Evolutionary conservation across 1,284 basidiomycete species (phyloP).

Genomic region (Trametes polyzona): DNA sequence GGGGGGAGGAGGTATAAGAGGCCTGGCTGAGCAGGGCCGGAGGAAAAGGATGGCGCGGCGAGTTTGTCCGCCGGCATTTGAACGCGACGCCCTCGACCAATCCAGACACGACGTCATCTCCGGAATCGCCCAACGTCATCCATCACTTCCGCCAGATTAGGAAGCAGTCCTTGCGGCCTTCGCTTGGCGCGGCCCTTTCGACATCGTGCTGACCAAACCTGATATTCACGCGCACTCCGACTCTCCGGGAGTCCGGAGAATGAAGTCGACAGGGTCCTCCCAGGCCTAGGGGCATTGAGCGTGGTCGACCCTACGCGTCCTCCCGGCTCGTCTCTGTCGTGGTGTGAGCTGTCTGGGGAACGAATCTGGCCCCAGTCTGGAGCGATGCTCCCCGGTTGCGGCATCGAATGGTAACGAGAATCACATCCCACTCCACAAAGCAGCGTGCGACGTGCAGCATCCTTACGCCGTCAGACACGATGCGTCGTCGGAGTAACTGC

Average conservation of each 20-base stretch:
- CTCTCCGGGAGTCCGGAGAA: background rate
- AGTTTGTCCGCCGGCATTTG: background rate
- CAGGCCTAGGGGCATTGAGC: too few species aligned
- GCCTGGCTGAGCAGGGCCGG: background rate
- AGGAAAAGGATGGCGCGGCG: slow-evolving; percentile 1
- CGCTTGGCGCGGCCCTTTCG: background rate
- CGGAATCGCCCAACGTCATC: slow-evolving; percentile 7
- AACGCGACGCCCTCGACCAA: slow-evolving; percentile 6
- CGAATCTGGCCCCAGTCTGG: background rate
- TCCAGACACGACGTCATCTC: slow-evolving; percentile 18
- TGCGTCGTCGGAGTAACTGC: background rate
- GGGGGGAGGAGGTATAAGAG: slow-evolving; percentile 3
- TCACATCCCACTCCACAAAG: background rate
- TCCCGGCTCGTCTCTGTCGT: background rate
- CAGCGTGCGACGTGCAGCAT: background rate
- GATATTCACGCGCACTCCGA: background rate
- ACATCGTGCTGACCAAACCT: background rate
- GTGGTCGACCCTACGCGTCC: too few species aligned
- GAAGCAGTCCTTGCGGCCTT: background rate
- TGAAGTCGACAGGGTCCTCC: too few species aligned
- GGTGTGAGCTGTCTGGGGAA: background rate
- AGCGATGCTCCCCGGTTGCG: slow-evolving; percentile 7
- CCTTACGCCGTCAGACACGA: background rate
- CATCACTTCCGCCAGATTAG: slow-evolving; percentile 9
- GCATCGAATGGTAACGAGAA: slow-evolving; percentile 4